Base-by-base conservation (phyloP, 1,139 yeast species). In the Scheffersomyces parashehatae region DNA sequence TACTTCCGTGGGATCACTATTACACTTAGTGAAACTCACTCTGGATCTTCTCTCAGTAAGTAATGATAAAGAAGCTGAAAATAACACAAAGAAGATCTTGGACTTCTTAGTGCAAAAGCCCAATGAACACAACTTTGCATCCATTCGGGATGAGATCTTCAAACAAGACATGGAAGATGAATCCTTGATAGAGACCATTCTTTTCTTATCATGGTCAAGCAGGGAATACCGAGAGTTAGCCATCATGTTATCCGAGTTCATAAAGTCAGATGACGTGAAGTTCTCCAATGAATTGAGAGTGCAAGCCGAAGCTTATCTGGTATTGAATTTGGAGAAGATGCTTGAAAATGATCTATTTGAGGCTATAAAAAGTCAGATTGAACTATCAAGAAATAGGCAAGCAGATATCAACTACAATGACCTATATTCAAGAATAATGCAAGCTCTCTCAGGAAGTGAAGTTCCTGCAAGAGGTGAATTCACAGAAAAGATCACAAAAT, bases 121-220 rank as follows among this genome's bases (percentile, higher is more conserved):
- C 3, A 29, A 41, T 12, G 40, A 49, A n/a, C 29, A 34, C 13
- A 44, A 50, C 11, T 46, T 46, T 6, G 45, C 50, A 14, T 42
- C 44, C 7, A 45, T 64, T 3, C 50, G 52, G 31, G 47, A 49
- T 7, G 59, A 46, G 12, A 31, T 67, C 0, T 58, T 61, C 32
- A 46, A 40, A 29, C 65, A 60, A 40, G 48, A 56, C 39, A 45
- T 58, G 5, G 65, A 54, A 3, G 68, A 65, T 39, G 71, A 65
- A 39, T 35, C 58, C 0, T 39, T 65, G 14, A 55, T 50, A 1
- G 65, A 65, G 13, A 35, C 46, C 0, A 31, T 65, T 4, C 48
- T 67, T 28, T 31, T 42, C 3, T 30, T 52, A 7, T 31, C 58
- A 13, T 54, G 60, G 57, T 41, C 51, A 3, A 38, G 43, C 13